phyloP scores from a whole-genome alignment of 1,284 basidiomycete genomes.

The Marasmius sp. region DNA sequence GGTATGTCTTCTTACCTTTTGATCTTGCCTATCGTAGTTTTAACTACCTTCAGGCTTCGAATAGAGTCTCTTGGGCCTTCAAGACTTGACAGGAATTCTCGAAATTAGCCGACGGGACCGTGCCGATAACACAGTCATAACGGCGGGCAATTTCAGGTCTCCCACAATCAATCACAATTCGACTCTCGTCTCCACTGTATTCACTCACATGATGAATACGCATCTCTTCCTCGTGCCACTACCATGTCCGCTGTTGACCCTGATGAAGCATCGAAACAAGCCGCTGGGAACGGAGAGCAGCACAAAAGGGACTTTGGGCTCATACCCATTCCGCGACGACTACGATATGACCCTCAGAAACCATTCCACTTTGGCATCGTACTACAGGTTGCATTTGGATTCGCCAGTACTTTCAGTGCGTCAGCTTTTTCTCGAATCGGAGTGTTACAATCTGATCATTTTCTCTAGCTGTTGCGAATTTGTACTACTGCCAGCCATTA shows the following conservation, averaged over 20 bases:
- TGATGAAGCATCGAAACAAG: background rate
- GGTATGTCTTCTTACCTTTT: no score
- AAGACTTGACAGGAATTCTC: no score
- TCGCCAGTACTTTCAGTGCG: slow-evolving; percentile 64
- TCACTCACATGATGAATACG: no score
- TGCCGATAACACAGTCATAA: no score
- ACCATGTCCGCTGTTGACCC: background rate
- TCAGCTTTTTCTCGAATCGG: background rate
- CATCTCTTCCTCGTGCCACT: background rate
- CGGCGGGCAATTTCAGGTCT: no score
- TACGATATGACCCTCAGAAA: slow-evolving; percentile 58
- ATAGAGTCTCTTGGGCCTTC: no score
- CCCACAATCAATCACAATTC: no score
- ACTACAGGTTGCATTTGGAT: slow-evolving; percentile 65
- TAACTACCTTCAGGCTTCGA: no score
- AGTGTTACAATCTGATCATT: background rate
- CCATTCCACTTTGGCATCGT: slow-evolving; percentile 61
- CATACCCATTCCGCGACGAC: slow-evolving; percentile 61
- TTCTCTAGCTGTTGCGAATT: slow-evolving; percentile 52
- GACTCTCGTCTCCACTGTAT: no score
- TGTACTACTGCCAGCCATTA: slow-evolving; percentile 76
- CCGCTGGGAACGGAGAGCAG: background rate
- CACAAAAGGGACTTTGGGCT: slow-evolving; percentile 53
- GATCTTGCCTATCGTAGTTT: no score
- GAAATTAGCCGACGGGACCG: no score